Evolutionary conservation across 352 stramenopile genomes (phyloP), one percentile per base, ranked within the genome.

Genomic region (Pythium grandisporangium): DNA sequence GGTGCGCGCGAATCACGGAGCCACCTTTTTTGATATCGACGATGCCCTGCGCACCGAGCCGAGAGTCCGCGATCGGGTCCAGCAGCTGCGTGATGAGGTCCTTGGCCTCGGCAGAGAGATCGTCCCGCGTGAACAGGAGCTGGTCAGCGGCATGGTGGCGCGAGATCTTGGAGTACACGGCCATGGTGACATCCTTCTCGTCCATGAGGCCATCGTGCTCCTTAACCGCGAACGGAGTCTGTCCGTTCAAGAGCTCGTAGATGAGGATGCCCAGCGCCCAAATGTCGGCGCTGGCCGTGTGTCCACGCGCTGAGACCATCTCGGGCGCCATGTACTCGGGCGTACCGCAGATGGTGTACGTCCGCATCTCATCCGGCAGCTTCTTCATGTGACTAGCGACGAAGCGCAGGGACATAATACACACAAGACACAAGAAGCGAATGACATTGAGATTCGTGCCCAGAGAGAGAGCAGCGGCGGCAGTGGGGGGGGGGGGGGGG

Each of bases 271-370:
- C 83, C 3, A 94, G 61, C 0, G 74, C 81, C 83, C 83, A 95
- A 22, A 89, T 72, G 33, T 95, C 83, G n/a, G 76, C 70, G 29
- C 65, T 78, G 17, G 62, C 66, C 10, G 72, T 88, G 45, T 95
- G 78, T 5, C 75, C 76, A 16, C 82, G 68, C 2, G 80, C 81
- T 0, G 78, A 91, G 26, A 95, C 65, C 76, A 95, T 89, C 52
- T 95, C 83, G 0, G 83, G 83, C 7, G 83, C 74, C 63, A 94
- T 90, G 59, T 94, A 95, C 58, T 95, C 83, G 22, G 83, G 71
- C 19, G 81, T 94, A 7, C 81, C 81, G 33, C 80, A 93, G 45
- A 95, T 86, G 24, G 83, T 94, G 58, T 91, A 90, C 23, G 83
- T 94, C 11, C 77, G 70, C 16, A 68, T 70, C 44, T 90, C 72